Base-by-base conservation (phyloP, 129 eudicot species). In the Arctium minus region DNA sequence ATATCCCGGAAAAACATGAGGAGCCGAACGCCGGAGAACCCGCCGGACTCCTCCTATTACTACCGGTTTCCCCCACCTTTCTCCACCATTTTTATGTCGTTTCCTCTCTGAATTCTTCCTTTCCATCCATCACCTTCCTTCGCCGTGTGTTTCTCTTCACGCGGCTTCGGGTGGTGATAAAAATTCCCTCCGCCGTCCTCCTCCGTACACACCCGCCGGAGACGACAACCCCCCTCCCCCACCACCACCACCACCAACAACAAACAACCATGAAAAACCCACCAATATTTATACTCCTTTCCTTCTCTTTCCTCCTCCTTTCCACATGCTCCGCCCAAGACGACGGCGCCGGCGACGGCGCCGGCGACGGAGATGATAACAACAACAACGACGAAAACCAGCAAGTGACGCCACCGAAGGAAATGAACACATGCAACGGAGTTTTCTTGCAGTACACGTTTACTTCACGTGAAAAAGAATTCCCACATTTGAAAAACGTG, bases 401-500 rank as follows among this genome's bases (percentile, higher is more conserved):
- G 65, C 74, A 85, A 31, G 50, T 85, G 0, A 72, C 83, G n/a
- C 86, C 88, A 8, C 86, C 94, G 3, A 46, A 73, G 39, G 87
- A 76, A 17, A 70, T 56, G 36, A 80, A 88, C 32, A 76, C 10
- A 1, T 92, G 97, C 79, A 71, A 92, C 13, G 97, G 97, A 2
- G 30, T 92, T 0, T 90, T 81, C 65, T 13, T 87, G 2, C 30
- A 90, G 0, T 92, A 92, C 82, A 74, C 27, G 22, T 87, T 90
- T 56, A 32, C 62, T 4, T 79, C 84, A 3, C 85, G 89, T 0
- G 92, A 92, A 72, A 90, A 86, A 72, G 77, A 71, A 13, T 90
- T 88, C 60, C 97, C 97, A 0, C 64, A 35, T 15, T 80, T 88
- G 65, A 88, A 88, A 70, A 92, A 92, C 72, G 88, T 65, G 44